Base-by-base conservation (phyloP, 1,284 basidiomycete genomes). In the Sporisorium reilianum region DNA sequence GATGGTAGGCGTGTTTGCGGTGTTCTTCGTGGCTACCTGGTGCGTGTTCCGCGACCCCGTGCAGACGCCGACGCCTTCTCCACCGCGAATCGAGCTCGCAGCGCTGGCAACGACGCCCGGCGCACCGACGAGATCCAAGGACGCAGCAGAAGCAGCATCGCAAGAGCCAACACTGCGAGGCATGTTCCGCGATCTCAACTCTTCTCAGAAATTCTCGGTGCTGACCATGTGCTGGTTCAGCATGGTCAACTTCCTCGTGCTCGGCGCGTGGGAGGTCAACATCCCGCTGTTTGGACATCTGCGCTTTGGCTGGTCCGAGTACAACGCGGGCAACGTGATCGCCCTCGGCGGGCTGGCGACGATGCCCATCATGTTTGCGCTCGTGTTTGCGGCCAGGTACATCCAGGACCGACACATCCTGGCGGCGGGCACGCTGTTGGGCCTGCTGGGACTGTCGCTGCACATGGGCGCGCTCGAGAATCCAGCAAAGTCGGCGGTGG, bases 261-360 rank as follows among this genome's bases (percentile, higher is more conserved):
- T 77, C 2, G 75, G 75, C 6, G 75, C 75, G 20, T 77, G 75
- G 75, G 75, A 77, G 51, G 55, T 64, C 69, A 77, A 77, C 58
- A 69, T 77, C 32, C 70, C 70, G 18, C 52, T 77, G 25, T 77
- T 77, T 53, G 66, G 65, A 2, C 59, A 57, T 20, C 41, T 64
- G 1, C 64, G 64, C 5, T 73, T 72, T 32, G 66, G 66, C 11
- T 77, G 75, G 75, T 49, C 51, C 63, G 75, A 77, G 48, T 66
- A 69, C 50, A 64, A 77, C 28, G 70, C 75, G 9, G 75, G 75
- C 5, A 77, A 77, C 36, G 67, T 77, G 34, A 73, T 77, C 28
- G 75, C 75, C 12, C 54, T 77, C 16, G 75, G 66, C 5, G 75
- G 70, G 1, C 14, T 77, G 26, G 64, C 70, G 1, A 67, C 66